Evolutionary conservation across 2,329 filamentous ascomycete genomes (phyloP), one percentile per base, ranked within the genome.

Genomic region (Clonostachys solani): DNA sequence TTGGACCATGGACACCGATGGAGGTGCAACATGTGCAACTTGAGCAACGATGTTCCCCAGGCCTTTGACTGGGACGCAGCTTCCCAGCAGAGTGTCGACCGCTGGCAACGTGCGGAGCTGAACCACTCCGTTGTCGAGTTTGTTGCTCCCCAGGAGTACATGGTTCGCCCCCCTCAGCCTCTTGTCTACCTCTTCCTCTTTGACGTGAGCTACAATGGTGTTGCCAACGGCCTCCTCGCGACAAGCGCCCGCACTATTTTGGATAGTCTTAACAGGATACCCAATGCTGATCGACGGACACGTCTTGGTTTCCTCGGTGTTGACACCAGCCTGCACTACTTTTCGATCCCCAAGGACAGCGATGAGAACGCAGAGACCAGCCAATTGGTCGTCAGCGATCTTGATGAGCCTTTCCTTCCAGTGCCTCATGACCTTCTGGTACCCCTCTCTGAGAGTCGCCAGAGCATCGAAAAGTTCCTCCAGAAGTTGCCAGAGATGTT

Each of bases 11-110:
- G 94, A 42, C 94, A 99, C 71, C 83, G 94, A 62, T 99, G 94
- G 94, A 86, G 92, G 61, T 99, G 94, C 74, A 99, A 99, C 72
- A 96, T 99, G 92, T 99, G 94, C 69, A 97, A 96, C 68, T 77
- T 99, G 54, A 96, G 92, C 57, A 99, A 99, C 65, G 94, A 99
- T 59, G 92, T 97, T 37, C 94, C 94, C n/a, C 94, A 99, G 69
- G 92, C 92, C 36, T 99, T 99, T 56, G 94, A 99, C 65, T 99
- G 94, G 94, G 94, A 99, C 68, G 86, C 90, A 34, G 86, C 89
- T 41, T 78, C 91, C 47, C 92, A 97, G 68, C 92, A 95, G 74
- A 87, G 84, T 45, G 86, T 95, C 44, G 92, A 99, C 65, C 78
- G 94, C 62, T 95, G 94, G 87, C 86, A 95, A 65, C 80, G 94